These are phyloP conservation scores for Aquanectria penicillioides DNA, from an alignment of 2,329 filamentous ascomycete species.

Conservation along the genomic window DNA sequence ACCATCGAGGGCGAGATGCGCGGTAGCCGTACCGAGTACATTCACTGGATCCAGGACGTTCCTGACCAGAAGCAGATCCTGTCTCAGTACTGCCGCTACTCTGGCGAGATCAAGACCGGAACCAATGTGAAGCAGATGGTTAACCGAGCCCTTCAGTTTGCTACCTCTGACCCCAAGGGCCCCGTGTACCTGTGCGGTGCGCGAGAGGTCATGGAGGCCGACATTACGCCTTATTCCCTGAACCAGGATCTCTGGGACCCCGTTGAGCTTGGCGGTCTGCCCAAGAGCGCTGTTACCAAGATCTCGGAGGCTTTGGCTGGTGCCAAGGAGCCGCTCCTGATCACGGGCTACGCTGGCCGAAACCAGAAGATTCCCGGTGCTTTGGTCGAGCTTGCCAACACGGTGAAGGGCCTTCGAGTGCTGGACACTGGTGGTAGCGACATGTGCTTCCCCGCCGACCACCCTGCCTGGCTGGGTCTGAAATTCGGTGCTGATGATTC, in stretches of 20 bases:
- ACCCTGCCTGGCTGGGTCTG: constrained; percentile 75
- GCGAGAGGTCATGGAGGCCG: constrained; percentile 86
- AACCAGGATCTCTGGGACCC: constrained; percentile 77
- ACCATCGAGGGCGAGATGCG: constrained; percentile 82
- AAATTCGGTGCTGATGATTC: constrained; percentile 78
- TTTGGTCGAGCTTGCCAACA: constrained; percentile 74
- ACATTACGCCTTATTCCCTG: constrained; percentile 77
- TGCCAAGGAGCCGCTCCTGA: constrained; percentile 73
- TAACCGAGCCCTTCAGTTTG: constrained; percentile 84
- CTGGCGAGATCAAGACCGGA: constrained; percentile 84
- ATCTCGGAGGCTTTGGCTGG: constrained; percentile 72
- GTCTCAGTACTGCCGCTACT: constrained; percentile 85
- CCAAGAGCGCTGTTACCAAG: constrained; percentile 60
- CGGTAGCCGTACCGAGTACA: constrained; percentile 83
- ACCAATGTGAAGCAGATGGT: constrained; percentile 91
- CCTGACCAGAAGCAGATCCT: constrained; percentile 85
- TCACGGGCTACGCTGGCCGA: constrained; percentile 77
- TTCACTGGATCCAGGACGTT: constrained; percentile 88
- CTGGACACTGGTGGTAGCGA: constrained; percentile 82
- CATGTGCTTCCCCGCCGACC: constrained; percentile 81
- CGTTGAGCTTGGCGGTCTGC: constrained; percentile 71
- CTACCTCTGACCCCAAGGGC: constrained; percentile 78
- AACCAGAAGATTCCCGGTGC: constrained; percentile 71
- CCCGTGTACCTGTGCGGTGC: constrained; percentile 84
- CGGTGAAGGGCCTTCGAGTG: constrained; percentile 74